phyloP scores from a whole-genome alignment of 345 rosid species.

The Ailanthus altissimus region DNA sequence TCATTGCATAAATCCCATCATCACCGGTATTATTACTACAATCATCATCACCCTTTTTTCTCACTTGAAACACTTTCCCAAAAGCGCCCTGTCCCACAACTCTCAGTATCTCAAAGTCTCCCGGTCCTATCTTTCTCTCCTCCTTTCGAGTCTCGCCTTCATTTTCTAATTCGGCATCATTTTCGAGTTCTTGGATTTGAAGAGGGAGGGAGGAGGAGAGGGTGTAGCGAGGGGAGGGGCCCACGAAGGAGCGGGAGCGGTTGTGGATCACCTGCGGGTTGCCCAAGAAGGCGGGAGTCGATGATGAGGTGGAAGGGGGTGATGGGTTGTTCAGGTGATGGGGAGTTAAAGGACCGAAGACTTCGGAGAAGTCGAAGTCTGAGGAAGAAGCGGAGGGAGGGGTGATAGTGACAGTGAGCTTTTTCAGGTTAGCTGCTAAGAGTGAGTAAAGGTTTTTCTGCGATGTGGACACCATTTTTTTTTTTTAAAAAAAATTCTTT shows the following conservation, averaged over 20 bases:
- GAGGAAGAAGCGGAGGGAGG: constrained; percentile 40
- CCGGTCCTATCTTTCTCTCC: constrained; percentile 44
- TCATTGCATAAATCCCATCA: constrained; percentile 75
- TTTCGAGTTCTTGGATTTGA: constrained; percentile 43
- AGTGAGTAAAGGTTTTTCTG: constrained; percentile 51
- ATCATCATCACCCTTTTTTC: constrained; percentile 33
- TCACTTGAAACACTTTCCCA: constrained; percentile 72
- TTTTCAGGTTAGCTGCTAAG: constrained; percentile 50
- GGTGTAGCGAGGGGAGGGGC: constrained; percentile 73
- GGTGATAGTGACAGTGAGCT: constrained; percentile 57
- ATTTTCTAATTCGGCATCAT: constrained; percentile 31
- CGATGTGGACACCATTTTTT: constrained; percentile 42
- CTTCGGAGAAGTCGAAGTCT: constrained; percentile 60
- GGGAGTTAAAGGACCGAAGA: constrained; percentile 54
- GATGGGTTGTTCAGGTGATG: constrained; percentile 31
- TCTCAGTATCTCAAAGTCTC: constrained; percentile 67
- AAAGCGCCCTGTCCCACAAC: constrained; percentile 71
- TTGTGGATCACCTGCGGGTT: constrained; percentile 59
- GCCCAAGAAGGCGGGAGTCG: constrained; percentile 28
- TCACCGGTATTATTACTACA: constrained; percentile 16
- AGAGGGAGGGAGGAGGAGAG: constrained; percentile 45
- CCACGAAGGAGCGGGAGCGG: constrained; percentile 74
- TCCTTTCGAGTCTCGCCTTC: constrained; percentile 11
- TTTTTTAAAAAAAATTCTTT: no score
- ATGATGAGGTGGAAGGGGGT: constrained; percentile 31